Percentiles rank a stretch among this genome's conserved stretches.
Conservation (phyloP, 306 rosid species). For the Sesbania bispinosa region DNA sequence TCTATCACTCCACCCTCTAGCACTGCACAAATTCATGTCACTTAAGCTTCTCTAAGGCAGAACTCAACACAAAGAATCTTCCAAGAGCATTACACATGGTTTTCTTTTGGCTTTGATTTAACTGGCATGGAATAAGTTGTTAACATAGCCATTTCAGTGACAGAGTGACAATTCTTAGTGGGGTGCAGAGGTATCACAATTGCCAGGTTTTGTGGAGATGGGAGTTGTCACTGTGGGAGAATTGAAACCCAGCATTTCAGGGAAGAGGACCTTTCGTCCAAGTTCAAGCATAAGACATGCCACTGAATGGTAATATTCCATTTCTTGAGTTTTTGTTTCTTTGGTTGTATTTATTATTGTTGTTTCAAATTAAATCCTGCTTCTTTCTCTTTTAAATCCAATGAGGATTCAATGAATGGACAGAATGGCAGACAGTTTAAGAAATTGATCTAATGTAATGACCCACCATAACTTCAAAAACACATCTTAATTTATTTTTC, state of each 20-base stretch:
- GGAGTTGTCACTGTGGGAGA: slow-evolving; percentile 92
- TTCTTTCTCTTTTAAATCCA: slow-evolving; percentile 14
- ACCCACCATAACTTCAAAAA: not conserved
- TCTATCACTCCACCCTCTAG: slow-evolving; percentile 32
- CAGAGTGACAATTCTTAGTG: slow-evolving; percentile 31
- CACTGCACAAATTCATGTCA: slow-evolving; percentile 62
- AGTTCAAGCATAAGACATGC: slow-evolving; percentile 96
- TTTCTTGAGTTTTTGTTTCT: not conserved
- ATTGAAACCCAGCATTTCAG: slow-evolving; percentile 89
- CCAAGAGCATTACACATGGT: slow-evolving; percentile 22
- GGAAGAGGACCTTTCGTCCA: slow-evolving; percentile 77
- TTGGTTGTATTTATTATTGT: not conserved
- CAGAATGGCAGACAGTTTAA: not conserved
- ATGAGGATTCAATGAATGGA: not conserved
- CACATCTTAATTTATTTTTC: not conserved
- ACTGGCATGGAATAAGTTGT: not conserved
- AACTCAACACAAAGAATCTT: slow-evolving; percentile 35
- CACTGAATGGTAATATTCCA: slow-evolving; percentile 77
- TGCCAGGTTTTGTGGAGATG: slow-evolving; percentile 47
- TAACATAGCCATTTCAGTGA: slow-evolving; percentile 3
- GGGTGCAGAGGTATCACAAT: slow-evolving; percentile 27
- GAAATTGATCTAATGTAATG: slow-evolving; percentile 19
- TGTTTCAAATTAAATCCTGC: not conserved
- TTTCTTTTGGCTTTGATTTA: not conserved
- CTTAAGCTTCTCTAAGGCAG: slow-evolving; percentile 40